These are phyloP conservation scores for Hydnum rufescens DNA, from an alignment of 768 basidiomycete genomes.

Conservation along the genomic window DNA sequence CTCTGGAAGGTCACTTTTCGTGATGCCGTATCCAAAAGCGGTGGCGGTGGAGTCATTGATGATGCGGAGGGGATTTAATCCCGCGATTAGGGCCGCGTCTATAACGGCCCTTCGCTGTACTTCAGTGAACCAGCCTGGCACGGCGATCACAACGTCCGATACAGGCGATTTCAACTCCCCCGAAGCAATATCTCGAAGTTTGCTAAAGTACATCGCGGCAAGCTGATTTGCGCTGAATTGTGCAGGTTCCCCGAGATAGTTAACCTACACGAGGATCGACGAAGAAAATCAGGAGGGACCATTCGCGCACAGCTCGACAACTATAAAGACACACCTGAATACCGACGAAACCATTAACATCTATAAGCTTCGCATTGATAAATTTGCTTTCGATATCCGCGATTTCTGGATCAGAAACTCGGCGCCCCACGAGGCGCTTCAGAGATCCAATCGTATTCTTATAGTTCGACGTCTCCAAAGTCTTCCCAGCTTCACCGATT, in stretches of 20 bases:
- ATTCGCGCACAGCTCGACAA: neutral
- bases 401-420: constrained; percentile 61
- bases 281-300: neutral
- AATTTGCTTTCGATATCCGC: constrained; percentile 76
- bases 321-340: constrained; percentile 41
- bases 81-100: constrained; percentile 77
- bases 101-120: constrained; percentile 75
- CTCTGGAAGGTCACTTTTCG: constrained; percentile 85
- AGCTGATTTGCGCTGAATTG: constrained; percentile 80
- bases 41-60: constrained; percentile 95
- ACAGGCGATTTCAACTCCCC: constrained; percentile 72
- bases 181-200: constrained; percentile 72
- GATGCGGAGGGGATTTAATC: constrained; percentile 77
- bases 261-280: constrained; percentile 35
- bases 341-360: constrained; percentile 67
- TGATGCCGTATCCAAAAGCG: constrained; percentile 96
- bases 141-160: constrained; percentile 84
- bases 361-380: constrained; percentile 70
- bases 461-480: constrained; percentile 94
- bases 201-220: constrained; percentile 75
- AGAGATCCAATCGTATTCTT: constrained; percentile 88
- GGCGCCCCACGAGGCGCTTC: constrained; percentile 77
- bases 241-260: constrained; percentile 64
- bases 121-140: constrained; percentile 95
- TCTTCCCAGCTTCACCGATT: constrained; percentile 92